phyloP scores from a whole-genome alignment of 2,329 filamentous ascomycete genomes.

The Teratosphaeriaceae sp. region DNA sequence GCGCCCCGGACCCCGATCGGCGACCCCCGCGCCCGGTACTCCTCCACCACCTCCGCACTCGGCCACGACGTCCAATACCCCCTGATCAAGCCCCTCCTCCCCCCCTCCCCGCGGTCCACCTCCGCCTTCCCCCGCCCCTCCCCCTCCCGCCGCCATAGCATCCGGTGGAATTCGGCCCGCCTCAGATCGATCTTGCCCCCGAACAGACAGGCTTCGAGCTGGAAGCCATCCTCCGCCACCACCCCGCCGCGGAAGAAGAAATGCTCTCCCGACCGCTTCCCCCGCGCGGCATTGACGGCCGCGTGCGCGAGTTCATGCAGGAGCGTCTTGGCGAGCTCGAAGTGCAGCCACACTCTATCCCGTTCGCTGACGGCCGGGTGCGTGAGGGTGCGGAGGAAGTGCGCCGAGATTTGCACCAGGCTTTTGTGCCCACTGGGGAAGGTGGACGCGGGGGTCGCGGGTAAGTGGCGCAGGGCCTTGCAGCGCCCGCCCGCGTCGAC shows the following conservation, averaged over 20 bases:
- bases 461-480: neutral
- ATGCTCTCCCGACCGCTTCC: neutral
- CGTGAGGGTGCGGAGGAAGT: constrained; percentile 3
- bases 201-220: constrained; percentile 6
- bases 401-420: neutral
- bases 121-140: neutral
- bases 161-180: neutral
- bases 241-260: constrained; percentile 4
- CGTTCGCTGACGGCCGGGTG: neutral
- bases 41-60: neutral
- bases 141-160: neutral
- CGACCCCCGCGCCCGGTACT: neutral
- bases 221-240: constrained; percentile 4
- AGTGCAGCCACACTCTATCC: constrained; percentile 1
- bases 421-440: neutral
- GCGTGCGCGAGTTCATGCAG: constrained; percentile 6
- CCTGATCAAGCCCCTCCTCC: neutral
- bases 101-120: neutral
- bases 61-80: constrained; percentile 1
- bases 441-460: too few species aligned
- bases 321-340: constrained; percentile 3
- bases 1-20: neutral
- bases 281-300: constrained; percentile 3
- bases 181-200: constrained; percentile 3
- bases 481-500: neutral